These are phyloP conservation scores for Sporothrix sp. DNA, from an alignment of 2,329 filamentous ascomycete genomes.

Conservation along the genomic window DNA sequence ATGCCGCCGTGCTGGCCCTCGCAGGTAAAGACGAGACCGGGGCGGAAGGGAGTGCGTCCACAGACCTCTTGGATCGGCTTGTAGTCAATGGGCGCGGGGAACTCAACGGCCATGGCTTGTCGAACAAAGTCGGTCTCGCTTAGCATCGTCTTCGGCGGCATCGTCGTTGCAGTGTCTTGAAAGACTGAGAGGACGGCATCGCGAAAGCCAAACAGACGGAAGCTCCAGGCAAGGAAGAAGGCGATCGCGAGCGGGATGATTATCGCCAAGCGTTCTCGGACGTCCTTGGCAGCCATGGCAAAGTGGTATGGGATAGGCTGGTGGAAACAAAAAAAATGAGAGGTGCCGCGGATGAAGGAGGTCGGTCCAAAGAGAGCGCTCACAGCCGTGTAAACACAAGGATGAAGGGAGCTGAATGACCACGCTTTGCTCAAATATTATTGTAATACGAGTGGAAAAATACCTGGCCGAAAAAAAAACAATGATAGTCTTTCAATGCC, in stretches of 20 bases:
- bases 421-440: too few relatives aligned
- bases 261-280: conserved; percentile 7
- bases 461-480: too few relatives aligned
- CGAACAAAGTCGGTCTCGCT: conserved; percentile 18
- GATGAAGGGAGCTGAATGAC: too few relatives aligned
- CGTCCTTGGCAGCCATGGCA: conserved; percentile 3
- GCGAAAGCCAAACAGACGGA: conserved; percentile 13
- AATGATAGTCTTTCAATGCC: too few relatives aligned
- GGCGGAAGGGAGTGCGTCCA: conserved; percentile 23
- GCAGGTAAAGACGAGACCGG: conserved; percentile 30
- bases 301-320: not conserved
- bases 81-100: conserved; percentile 27
- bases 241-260: not conserved
- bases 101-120: conserved; percentile 26
- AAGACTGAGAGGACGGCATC: conserved; percentile 9
- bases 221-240: conserved; percentile 12
- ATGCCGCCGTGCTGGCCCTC: conserved; percentile 31
- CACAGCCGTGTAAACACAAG: too few relatives aligned
- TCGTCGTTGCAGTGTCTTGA: not conserved
- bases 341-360: too few relatives aligned
- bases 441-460: too few relatives aligned
- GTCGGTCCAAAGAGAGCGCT: too few relatives aligned
- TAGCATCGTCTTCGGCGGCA: not conserved
- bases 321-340: too few relatives aligned
- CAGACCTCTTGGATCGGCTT: conserved; percentile 27